A percentile compares a stretch with the other conserved stretches of the same genome.
Evolutionary conservation across 2,329 filamentous ascomycete genomes (phyloP).

Genomic region (Ceratocystis huliohia): DNA sequence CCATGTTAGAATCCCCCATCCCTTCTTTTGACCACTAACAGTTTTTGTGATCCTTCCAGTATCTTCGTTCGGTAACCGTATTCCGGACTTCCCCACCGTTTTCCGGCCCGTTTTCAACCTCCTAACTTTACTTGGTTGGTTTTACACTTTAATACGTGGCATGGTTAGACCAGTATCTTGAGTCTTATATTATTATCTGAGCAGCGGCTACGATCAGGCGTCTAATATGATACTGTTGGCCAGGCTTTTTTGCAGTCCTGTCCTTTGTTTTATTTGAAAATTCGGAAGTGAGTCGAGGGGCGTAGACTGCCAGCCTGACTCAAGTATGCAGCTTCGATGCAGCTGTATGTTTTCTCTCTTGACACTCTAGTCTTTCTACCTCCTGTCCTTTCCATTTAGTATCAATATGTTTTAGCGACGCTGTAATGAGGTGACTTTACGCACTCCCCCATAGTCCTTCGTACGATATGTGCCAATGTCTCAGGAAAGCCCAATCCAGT

Average conservation of each 20-base stretch:
- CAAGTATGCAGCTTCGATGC: background rate
- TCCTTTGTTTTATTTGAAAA: background rate
- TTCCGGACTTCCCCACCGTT: slow-evolving; percentile 1
- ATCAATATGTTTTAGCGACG: too few relatives aligned
- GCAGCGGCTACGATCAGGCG: background rate
- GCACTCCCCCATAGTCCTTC: too few relatives aligned
- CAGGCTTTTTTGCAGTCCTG: background rate
- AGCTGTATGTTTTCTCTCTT: background rate
- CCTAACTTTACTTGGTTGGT: background rate
- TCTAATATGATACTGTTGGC: background rate
- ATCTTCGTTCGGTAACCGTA: slow-evolving; percentile 1
- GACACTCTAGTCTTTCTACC: background rate
- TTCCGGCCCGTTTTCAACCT: slow-evolving; percentile 3
- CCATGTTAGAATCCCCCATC: background rate
- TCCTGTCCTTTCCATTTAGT: background rate
- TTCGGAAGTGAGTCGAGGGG: background rate
- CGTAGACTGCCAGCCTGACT: background rate
- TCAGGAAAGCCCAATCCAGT: background rate
- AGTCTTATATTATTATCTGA: background rate
- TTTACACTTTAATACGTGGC: background rate
- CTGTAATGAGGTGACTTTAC: background rate
- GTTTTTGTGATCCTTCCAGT: background rate
- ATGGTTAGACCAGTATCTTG: background rate
- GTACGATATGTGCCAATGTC: background rate
- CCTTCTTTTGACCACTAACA: background rate